phyloP scores from a whole-genome alignment of 129 eudicot genomes.

The Flaveria sonorensis region DNA sequence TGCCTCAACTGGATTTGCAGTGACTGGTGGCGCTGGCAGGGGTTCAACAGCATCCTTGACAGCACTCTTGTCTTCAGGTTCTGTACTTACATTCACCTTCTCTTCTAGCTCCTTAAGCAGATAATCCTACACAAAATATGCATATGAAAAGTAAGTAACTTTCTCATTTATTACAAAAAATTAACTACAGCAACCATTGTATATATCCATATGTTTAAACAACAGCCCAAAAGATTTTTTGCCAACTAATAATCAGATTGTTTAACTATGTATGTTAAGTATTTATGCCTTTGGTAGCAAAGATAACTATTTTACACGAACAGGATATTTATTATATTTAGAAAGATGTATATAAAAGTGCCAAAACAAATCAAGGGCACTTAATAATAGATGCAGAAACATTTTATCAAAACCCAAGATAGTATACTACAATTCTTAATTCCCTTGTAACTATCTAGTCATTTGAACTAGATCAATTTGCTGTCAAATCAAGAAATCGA shows the following conservation, averaged over 20 bases:
- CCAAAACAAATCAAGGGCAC: not conserved
- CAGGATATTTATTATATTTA: not conserved
- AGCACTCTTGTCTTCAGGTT: conserved; percentile 48
- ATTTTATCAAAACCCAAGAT: not conserved
- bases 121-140: conserved; percentile 51
- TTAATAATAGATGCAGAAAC: not conserved
- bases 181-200: not conserved
- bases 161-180: not conserved
- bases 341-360: not conserved
- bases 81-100: conserved; percentile 38
- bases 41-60: conserved; percentile 35
- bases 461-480: not conserved
- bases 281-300: not conserved
- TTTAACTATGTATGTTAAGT: not conserved
- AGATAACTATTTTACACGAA: not conserved
- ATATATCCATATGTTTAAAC: not conserved
- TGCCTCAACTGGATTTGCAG: conserved; percentile 45
- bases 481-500: not conserved
- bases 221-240: not conserved
- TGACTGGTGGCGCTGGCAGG: conserved; percentile 37
- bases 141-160: not conserved
- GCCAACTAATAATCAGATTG: not conserved
- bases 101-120: conserved; percentile 54
- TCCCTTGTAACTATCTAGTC: not conserved
- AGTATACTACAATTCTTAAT: not conserved